Conservation (phyloP, 495 filamentous ascomycete genomes). For the Xylaria sp. region DNA sequence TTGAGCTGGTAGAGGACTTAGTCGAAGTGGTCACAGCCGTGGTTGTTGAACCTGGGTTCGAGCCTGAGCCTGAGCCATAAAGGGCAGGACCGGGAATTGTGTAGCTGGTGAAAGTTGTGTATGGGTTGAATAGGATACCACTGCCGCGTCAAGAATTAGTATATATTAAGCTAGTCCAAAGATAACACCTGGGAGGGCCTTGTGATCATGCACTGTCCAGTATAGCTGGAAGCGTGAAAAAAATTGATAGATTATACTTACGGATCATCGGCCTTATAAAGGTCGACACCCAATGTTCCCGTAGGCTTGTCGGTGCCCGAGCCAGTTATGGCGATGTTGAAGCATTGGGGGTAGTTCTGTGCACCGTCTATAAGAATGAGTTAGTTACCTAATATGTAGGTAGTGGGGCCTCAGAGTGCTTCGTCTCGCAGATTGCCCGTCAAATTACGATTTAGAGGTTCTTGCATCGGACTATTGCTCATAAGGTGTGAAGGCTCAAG, state of each 20-base stretch:
- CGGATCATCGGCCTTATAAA: constrained; percentile 62
- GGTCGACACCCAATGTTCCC: constrained; percentile 60
- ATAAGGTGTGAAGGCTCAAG: neutral
- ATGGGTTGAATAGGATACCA: constrained; percentile 65
- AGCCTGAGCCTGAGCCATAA: constrained; percentile 21
- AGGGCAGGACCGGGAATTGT: constrained; percentile 41
- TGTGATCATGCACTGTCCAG: too few relatives aligned
- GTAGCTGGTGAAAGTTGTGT: constrained; percentile 48
- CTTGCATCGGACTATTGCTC: neutral
- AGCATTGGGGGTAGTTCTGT: constrained; percentile 73
- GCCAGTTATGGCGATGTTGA: constrained; percentile 70
- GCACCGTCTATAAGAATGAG: constrained; percentile 55
- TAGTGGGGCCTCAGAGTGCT: too few relatives aligned
- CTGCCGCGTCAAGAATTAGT: neutral
- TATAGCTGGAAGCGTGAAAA: neutral
- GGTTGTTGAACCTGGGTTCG: constrained; percentile 4
- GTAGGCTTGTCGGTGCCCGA: constrained; percentile 60
- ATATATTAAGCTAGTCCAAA: neutral
- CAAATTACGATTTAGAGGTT: neutral
- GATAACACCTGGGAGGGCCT: neutral
- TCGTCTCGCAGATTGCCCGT: too few relatives aligned
- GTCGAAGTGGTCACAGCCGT: neutral
- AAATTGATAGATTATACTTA: neutral
- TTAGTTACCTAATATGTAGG: too few relatives aligned
- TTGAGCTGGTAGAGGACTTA: neutral